Evolutionary conservation across 2,329 filamentous ascomycete species (phyloP), one percentile per base, ranked within the genome.

Genomic region (Stromatinia cepivora): DNA sequence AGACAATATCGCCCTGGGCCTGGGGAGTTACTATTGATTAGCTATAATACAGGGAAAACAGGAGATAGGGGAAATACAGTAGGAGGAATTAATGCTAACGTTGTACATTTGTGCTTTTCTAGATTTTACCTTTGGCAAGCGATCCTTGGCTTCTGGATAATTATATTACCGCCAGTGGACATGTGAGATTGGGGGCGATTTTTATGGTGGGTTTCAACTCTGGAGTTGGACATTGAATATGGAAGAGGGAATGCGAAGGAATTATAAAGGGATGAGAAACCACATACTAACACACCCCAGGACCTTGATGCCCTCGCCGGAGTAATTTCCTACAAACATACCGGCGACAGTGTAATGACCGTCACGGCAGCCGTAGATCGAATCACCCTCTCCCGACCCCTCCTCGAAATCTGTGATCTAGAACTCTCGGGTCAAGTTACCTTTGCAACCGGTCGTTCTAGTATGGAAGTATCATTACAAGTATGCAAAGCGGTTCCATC

Each of bases 111-210:
- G 31, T 53, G 25, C 7, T 56, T 42, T 22, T 39, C 45, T 79
- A 89, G 87, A 80, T 88, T 22, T 79, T 91, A 42, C 88, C 88
- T 3, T 79, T 92, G 48, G 87, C 86, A 28, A 85, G 86, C 78
- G 89, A 92, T 77, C 88, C 88, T 72, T 92, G 89, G 89, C 80
- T 92, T 13, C 79, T 90, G 45, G 90, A 92, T 77, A 87, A 86
- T 0, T 92, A 92, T 76, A 84, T 90, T 70, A 92, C 91, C 77
- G 84, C 88, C 0, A 86, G 85, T 1, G 90, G 90, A 1, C 87
- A 91, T 75, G 88, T 92, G 69, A 82, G 87, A 79, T 83, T 80
- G 10, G 76, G 71, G 10, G 76, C 71, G 13, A 72, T 76, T 34
- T 86, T 92, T 70, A 92, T 92, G 88, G 64, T 66, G 15, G 25